Base-by-base conservation (phyloP, 2,329 filamentous ascomycete genomes). In the Aspergillus neotritici region DNA sequence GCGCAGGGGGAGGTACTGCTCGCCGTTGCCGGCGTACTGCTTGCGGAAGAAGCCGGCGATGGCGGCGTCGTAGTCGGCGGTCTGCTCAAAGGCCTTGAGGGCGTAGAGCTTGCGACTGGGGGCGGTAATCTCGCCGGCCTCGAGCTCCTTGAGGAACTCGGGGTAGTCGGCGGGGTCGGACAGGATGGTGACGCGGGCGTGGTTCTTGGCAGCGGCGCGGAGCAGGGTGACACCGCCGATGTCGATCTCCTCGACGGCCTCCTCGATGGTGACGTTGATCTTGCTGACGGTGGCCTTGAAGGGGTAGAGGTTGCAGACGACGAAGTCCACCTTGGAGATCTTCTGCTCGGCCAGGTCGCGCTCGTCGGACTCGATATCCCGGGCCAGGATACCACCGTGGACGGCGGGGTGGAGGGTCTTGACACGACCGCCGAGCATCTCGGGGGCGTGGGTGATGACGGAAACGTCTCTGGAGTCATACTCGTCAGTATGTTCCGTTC, bases 211-310 rank as follows among this genome's bases (percentile, higher is more conserved):
- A 17, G 93, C 93, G 44, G 93, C 93, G 53, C 93, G 85, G 63
- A 98, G 87, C 49, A 98, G 83, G 31, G 93, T 98, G 40, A 98
- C 93, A 59, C 93, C 93, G 54, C 90, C 93, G 64, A 98, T 96
- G 71, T 98, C 93, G 61, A 98, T 94, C 75, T 98, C 93, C 73
- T 98, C 93, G 31, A 98, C 91, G 40, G 93, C 93, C 73, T 98
- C 91, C 40, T 87, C 82, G 51, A 98, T 87, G 49, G 91, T 97
- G 61, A 98, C 93, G 62, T 95, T 94, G 74, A 94, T 83, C 78
- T 96, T 94, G 59, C 89, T 86, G 57, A 98, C 83, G 28, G 93
- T 98, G 67, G 97, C 90, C 76, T 96, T 96, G 82, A 98, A 98
- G 10, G 93, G 93, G 71, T 98, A 97, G 43, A 98, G 79, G 74